phyloP scores from a whole-genome alignment of 345 rosid species.

The Heritiera littoralis region DNA sequence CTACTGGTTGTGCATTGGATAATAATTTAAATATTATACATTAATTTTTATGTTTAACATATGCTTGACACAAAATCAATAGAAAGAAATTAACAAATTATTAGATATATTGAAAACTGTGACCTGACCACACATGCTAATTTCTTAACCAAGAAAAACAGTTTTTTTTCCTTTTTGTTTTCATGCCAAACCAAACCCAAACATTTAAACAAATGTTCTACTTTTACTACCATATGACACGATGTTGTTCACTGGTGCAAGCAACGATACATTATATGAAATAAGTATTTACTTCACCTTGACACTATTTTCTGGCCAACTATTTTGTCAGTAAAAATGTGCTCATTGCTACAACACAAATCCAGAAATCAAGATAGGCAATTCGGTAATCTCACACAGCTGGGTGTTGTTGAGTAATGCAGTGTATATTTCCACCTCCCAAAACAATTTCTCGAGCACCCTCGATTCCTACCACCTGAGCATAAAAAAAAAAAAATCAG shows the following conservation, averaged over 20 bases:
- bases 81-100: too few relatives aligned
- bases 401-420: constrained; percentile 95
- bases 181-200: too few relatives aligned
- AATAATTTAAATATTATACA: too few relatives aligned
- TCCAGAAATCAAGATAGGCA: background rate
- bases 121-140: too few relatives aligned
- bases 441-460: constrained; percentile 84
- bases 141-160: too few relatives aligned
- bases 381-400: constrained; percentile 11
- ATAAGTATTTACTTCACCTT: background rate
- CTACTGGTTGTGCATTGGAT: too few relatives aligned
- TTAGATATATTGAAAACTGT: too few relatives aligned
- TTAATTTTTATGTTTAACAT: too few relatives aligned
- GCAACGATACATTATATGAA: background rate
- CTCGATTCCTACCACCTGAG: constrained; percentile 70
- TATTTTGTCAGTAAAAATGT: background rate
- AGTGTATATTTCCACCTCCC: constrained; percentile 93
- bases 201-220: too few relatives aligned
- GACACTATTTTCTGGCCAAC: background rate
- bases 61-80: too few relatives aligned
- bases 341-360: background rate
- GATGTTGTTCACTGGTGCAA: background rate
- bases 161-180: too few relatives aligned
- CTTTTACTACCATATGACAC: too few relatives aligned
- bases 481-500: background rate